Conservation (phyloP, 441 rosid species). For the Erysimum cheiri region DNA sequence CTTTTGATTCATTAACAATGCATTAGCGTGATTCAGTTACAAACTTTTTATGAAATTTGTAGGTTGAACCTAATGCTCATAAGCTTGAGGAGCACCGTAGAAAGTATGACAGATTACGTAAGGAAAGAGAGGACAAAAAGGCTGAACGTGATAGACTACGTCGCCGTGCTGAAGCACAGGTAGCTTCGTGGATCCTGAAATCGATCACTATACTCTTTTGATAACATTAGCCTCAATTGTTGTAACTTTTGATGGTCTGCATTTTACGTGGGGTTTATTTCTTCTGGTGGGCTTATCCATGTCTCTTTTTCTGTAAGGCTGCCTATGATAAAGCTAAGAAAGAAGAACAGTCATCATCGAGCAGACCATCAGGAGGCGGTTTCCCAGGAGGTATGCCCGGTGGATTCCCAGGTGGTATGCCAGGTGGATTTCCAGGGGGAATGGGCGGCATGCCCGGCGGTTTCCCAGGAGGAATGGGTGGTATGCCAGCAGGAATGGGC, state of each 20-base stretch:
- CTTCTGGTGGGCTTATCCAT: not conserved
- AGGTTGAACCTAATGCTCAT: conserved; percentile 97
- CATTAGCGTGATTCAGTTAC: not conserved
- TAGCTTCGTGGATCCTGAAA: conserved; percentile 35
- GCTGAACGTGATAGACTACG: conserved; percentile 72
- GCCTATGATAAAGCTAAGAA: conserved; percentile 93
- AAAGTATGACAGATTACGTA: conserved; percentile 85
- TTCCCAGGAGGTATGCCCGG: conserved; percentile 69
- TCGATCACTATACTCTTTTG: not conserved
- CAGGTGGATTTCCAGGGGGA: conserved; percentile 54
- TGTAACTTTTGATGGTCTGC: no score
- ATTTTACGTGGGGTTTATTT: not conserved
- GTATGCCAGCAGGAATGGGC: conserved; percentile 54
- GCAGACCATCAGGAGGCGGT: conserved; percentile 67
- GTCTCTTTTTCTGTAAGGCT: conserved; percentile 56
- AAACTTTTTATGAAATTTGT: conserved; percentile 29
- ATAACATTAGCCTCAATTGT: not conserved
- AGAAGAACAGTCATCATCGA: conserved; percentile 86
- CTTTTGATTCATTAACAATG: not conserved
- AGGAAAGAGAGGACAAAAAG: conserved; percentile 85
- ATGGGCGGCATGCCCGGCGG: conserved; percentile 59
- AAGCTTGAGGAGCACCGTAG: conserved; percentile 91
- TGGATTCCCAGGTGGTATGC: conserved; percentile 60
- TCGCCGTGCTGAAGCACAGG: conserved; percentile 94
- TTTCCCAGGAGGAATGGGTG: conserved; percentile 52